These are phyloP conservation scores for Quaeritorhiza haematococci DNA, from an alignment of 371 early-diverging fungal genomes.

Conservation along the genomic window DNA sequence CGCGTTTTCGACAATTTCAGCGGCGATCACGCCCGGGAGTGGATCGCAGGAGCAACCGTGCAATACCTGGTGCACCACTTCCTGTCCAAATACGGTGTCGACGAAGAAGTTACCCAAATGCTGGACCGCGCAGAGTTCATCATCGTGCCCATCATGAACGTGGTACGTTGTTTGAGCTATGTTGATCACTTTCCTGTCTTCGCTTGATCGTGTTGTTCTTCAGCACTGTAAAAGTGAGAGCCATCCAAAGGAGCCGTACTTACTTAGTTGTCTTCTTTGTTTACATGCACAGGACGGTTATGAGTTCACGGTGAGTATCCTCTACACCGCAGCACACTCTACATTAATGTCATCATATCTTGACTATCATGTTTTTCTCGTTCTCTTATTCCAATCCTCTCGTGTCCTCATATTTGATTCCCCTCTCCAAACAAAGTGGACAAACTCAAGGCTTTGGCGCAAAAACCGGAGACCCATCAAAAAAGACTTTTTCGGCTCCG, in stretches of 20 bases:
- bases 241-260: no score
- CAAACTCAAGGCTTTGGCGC: conserved; percentile 51
- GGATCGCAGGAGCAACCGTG: conserved; percentile 46
- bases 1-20: conserved; percentile 2
- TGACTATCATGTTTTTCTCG: background rate
- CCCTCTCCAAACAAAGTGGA: conserved; percentile 19
- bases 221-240: no score
- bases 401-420: no score
- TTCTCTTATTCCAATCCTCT: no score
- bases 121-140: conserved; percentile 41
- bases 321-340: background rate
- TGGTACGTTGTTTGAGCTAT: no score
- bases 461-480: conserved; percentile 46
- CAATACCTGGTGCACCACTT: conserved; percentile 48
- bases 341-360: background rate
- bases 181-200: no score
- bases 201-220: no score
- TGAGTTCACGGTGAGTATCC: conserved; percentile 31
- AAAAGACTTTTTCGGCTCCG: conserved; percentile 20
- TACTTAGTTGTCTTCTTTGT: no score
- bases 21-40: conserved; percentile 57
- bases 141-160: conserved; percentile 54
- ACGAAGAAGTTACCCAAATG: conserved; percentile 25
- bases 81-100: conserved; percentile 32
- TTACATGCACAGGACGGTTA: no score